These are phyloP conservation scores for Psilocybe tampanensis DNA, from an alignment of 768 basidiomycete genomes.

Conservation along the genomic window DNA sequence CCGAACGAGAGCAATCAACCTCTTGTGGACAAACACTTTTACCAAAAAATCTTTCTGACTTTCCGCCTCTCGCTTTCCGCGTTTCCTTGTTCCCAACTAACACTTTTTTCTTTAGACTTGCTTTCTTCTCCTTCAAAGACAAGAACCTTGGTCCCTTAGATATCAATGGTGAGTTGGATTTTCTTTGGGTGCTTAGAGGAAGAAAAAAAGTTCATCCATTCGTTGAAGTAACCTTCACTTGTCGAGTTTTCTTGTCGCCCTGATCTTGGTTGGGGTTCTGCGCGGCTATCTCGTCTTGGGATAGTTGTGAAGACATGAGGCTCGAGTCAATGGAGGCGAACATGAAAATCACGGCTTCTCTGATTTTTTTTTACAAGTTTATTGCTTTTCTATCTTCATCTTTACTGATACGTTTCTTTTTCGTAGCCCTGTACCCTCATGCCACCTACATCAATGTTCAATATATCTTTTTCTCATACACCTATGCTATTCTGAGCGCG, in stretches of 20 bases:
- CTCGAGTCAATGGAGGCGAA: slow-evolving; percentile 34
- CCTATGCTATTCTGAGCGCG: neutral
- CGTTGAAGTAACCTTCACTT: slow-evolving; percentile 57
- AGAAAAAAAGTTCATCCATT: slow-evolving; percentile 88
- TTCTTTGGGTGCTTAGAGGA: slow-evolving; percentile 34
- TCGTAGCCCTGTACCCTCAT: neutral
- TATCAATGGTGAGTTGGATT: slow-evolving; percentile 23
- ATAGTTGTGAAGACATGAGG: slow-evolving; percentile 37
- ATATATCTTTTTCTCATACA: neutral
- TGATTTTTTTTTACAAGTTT: slow-evolving; percentile 42
- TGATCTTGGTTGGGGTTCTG: slow-evolving; percentile 34
- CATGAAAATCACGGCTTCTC: slow-evolving; percentile 71
- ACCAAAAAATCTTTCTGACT: slow-evolving; percentile 62
- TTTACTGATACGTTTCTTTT: neutral
- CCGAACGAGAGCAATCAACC: slow-evolving; percentile 71
- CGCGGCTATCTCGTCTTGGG: slow-evolving; percentile 51
- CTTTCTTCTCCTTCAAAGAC: too few species aligned
- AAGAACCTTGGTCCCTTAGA: too few species aligned
- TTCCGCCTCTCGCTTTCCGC: slow-evolving; percentile 11
- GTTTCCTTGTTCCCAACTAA: slow-evolving; percentile 21
- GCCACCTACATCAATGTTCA: neutral
- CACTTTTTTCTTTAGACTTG: slow-evolving; percentile 8
- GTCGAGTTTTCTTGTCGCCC: slow-evolving; percentile 37
- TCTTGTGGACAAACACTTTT: slow-evolving; percentile 69
- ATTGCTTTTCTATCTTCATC: neutral